Evolutionary conservation across 148 eudicot genomes (phyloP), one percentile per base, ranked within the genome.

Genomic region (Rhododendron kiyosumense): DNA sequence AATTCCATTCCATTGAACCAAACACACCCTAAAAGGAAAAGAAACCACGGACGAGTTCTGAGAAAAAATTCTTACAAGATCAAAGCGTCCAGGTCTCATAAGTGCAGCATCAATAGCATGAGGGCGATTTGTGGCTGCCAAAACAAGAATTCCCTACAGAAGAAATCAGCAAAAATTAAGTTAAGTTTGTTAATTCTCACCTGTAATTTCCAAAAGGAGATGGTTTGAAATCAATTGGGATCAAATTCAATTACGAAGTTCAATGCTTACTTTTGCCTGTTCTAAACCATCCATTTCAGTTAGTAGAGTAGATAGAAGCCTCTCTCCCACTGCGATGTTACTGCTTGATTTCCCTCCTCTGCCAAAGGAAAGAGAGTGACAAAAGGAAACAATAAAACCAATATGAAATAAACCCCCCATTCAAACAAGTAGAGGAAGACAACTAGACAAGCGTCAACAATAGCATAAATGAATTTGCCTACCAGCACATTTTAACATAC

Each of bases 221-320:
- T 59, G 43, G 74, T 59, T 54, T 52, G 26, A 57, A 82, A 63
- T 45, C 51, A 63, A 22, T 8, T n/a, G 8, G n/a, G 32, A 43
- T 32, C n/a, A 15, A 76, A 41, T 67, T n/a, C 65, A 79, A 15
- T 45, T 69, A n/a, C 38, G 49, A 63, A 86, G 88, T 63, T 79
- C 52, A 28, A 51, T 26, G 67, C 93, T 83, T 86, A 97, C 99
- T 85, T 97, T 92, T 81, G 96, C 94, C 88, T 91, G 92, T 88
- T 95, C 99, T 89, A 97, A 87, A 80, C 99, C 99, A 91, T 94
- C 98, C 98, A 97, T 97, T 91, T 97, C 99, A 49, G 99, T 95
- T 74, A 97, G 93, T 90, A 97, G 79, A 46, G 99, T 97, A 71
- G 99, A 93, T 85, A 97, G 83, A 90, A 97, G 98, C 82, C 98